Conservation (phyloP, 1,284 basidiomycete species). For the Marasmius sp. region DNA sequence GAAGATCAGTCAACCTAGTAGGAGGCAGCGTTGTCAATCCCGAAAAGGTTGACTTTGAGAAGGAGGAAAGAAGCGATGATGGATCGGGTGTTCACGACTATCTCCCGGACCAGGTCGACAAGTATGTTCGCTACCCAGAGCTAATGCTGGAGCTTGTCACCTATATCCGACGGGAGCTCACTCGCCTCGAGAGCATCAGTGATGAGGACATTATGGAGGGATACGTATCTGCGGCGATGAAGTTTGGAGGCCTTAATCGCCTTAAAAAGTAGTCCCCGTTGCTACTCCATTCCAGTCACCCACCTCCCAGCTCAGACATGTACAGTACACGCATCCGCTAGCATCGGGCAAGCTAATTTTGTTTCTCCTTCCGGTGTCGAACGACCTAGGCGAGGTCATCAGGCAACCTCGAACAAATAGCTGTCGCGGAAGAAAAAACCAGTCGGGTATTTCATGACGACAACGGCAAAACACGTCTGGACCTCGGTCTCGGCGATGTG, state of each 20-base stretch:
- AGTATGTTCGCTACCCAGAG: constrained; percentile 76
- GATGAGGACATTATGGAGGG: constrained; percentile 67
- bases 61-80: constrained; percentile 62
- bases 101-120: constrained; percentile 53
- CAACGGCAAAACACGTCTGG: no score
- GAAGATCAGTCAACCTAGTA: constrained; percentile 65
- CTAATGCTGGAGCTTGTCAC: constrained; percentile 75
- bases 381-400: no score
- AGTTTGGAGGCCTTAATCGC: constrained; percentile 25
- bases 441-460: no score
- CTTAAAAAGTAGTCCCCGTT: not conserved
- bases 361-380: no score
- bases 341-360: no score
- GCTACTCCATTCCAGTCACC: not conserved
- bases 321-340: no score
- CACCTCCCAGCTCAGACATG: not conserved
- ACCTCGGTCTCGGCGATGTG: no score
- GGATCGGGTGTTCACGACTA: constrained; percentile 75
- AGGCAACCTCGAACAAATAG: no score
- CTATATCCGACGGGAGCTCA: constrained; percentile 79
- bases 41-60: constrained; percentile 53
- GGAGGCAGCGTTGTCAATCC: constrained; percentile 61
- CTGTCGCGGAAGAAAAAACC: no score
- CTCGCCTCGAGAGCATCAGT: constrained; percentile 67
- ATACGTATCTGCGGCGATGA: constrained; percentile 28